These are phyloP conservation scores for Pharus latifolius DNA, from an alignment of 176 grass and related monocot species.

Conservation along the genomic window DNA sequence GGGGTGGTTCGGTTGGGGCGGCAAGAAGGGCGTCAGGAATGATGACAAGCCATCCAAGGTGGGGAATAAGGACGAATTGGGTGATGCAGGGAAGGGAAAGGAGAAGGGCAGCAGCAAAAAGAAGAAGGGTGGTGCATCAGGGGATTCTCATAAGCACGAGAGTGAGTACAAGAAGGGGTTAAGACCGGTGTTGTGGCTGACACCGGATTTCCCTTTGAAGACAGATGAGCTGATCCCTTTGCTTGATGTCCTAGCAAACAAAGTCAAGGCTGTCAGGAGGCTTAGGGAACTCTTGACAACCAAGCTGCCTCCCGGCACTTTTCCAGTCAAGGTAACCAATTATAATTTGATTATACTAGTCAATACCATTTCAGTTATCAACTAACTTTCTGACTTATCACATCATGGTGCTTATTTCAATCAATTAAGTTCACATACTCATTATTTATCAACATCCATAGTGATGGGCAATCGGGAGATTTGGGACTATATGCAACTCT, in stretches of 20 bases:
- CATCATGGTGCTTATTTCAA: not conserved
- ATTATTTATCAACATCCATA: not conserved
- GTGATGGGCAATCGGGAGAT: not conserved
- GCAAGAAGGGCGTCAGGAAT: conserved; percentile 53
- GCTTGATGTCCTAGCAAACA: conserved; percentile 94
- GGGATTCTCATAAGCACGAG: conserved; percentile 54
- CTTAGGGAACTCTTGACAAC: conserved; percentile 91
- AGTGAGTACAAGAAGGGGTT: conserved; percentile 96
- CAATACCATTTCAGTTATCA: not conserved
- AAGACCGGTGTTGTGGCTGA: conserved; percentile 81
- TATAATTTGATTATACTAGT: not conserved
- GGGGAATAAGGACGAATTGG: conserved; percentile 39
- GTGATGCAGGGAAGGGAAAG: conserved; percentile 57
- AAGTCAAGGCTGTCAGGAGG: conserved; percentile 95
- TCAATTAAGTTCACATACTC: not conserved
- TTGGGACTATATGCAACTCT: not conserved
- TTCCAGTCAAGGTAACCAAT: conserved; percentile 82
- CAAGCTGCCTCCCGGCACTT: conserved; percentile 79
- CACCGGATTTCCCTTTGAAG: conserved; percentile 88
- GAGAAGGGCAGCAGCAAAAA: conserved; percentile 77
- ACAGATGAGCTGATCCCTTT: conserved; percentile 87
- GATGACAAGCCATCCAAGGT: conserved; percentile 36
- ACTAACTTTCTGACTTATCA: not conserved
- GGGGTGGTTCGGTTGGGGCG: conserved; percentile 77
- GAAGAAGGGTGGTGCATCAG: conserved; percentile 50